phyloP scores from a whole-genome alignment of 208 protist species.

The Balamuthia mandrillaris region DNA sequence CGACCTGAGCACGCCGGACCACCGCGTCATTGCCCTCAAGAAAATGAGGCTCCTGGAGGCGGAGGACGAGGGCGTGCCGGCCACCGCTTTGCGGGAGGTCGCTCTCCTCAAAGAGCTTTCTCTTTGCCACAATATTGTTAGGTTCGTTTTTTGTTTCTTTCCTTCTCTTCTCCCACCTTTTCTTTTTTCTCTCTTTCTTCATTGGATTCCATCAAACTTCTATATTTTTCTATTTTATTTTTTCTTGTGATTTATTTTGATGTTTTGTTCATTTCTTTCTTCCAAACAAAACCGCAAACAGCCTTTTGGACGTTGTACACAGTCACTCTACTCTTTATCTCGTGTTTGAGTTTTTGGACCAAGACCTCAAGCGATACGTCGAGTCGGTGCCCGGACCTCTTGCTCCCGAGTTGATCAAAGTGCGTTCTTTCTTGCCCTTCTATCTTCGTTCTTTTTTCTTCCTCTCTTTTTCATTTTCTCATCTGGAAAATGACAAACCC shows the following conservation, averaged over 20 bases:
- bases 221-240: background rate
- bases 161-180: background rate
- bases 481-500: no score
- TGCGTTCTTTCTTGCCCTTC: no score
- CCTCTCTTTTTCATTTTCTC: no score
- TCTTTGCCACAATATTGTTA: constrained; percentile 74
- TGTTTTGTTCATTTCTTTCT: background rate
- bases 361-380: constrained; percentile 79
- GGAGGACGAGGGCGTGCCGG: constrained; percentile 81
- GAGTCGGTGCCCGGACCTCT: constrained; percentile 44
- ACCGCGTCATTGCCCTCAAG: constrained; percentile 79
- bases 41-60: constrained; percentile 75
- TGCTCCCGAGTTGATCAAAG: constrained; percentile 18
- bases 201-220: background rate
- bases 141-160: no score
- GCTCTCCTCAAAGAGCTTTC: constrained; percentile 79
- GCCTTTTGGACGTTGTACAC: constrained; percentile 75
- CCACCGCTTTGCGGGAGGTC: constrained; percentile 81
- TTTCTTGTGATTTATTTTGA: background rate
- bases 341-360: constrained; percentile 79
- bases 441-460: no score
- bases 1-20: constrained; percentile 7
- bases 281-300: background rate
- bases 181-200: background rate
- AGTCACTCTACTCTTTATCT: constrained; percentile 69